Conservation (phyloP, 1,284 basidiomycete species). For the Quambalaria eucalypti region DNA sequence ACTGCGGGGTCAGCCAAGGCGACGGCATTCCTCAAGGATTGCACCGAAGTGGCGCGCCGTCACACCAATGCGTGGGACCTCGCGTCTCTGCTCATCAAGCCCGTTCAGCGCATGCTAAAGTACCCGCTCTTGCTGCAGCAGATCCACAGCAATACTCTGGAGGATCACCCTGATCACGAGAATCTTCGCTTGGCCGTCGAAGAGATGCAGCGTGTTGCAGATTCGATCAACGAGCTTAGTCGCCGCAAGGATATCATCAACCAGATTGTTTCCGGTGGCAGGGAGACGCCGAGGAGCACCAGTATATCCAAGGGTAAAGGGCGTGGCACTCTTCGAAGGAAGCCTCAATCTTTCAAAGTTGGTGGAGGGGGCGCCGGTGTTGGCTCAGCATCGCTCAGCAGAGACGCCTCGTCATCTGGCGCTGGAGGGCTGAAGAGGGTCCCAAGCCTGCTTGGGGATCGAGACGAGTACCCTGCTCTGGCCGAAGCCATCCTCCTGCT, state of each 20-base stretch:
- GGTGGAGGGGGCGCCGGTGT: no score
- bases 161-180: constrained; percentile 64
- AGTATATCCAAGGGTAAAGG: constrained; percentile 28
- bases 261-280: constrained; percentile 28
- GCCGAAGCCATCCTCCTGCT: background rate
- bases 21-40: constrained; percentile 43
- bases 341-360: no score
- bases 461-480: background rate
- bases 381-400: background rate
- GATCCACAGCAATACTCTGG: constrained; percentile 60
- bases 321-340: constrained; percentile 1
- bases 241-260: constrained; percentile 65
- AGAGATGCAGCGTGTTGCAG: constrained; percentile 67
- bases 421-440: background rate
- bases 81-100: constrained; percentile 70
- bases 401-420: background rate
- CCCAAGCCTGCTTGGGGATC: background rate
- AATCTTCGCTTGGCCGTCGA: constrained; percentile 59
- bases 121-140: constrained; percentile 72
- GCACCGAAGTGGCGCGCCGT: constrained; percentile 38
- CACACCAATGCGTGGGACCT: constrained; percentile 81
- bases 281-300: constrained; percentile 14
- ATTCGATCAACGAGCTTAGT: constrained; percentile 76
- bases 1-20: constrained; percentile 26
- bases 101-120: constrained; percentile 54